phyloP scores from a whole-genome alignment of 306 rosid species.

The Arachis hypogaea region DNA sequence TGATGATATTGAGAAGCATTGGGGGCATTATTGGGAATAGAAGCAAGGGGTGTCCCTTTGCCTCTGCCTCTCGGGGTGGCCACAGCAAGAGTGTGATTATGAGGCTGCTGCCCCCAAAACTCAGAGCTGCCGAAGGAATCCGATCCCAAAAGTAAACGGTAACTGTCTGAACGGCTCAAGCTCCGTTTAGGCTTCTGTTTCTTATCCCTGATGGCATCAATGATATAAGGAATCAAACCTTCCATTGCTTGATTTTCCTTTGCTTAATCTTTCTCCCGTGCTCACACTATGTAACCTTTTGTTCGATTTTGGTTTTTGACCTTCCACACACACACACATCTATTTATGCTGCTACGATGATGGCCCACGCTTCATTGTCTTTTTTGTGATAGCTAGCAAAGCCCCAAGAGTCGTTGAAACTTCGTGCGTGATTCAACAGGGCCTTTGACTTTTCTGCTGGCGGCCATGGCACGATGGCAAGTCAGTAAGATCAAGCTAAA shows the following conservation, averaged over 20 bases:
- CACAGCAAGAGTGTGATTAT: background rate
- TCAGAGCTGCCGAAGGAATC: conserved; percentile 37
- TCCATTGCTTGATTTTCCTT: conserved; percentile 45
- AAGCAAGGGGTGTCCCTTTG: background rate
- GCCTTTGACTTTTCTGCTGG: background rate
- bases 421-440: background rate
- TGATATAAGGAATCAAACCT: conserved; percentile 71
- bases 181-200: conserved; percentile 50
- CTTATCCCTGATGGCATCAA: conserved; percentile 51
- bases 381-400: too few species aligned
- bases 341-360: background rate
- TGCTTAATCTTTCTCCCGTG: background rate
- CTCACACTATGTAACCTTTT: background rate
- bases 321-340: too few species aligned
- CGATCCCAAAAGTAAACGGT: conserved; percentile 46
- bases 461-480: conserved; percentile 3
- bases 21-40: background rate
- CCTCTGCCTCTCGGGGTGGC: conserved; percentile 14
- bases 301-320: background rate
- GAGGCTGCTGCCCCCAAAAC: conserved; percentile 21
- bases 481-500: conserved; percentile 12
- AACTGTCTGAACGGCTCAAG: conserved; percentile 50
- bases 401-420: background rate
- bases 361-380: too few species aligned
- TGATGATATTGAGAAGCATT: background rate